Percentiles rank a stretch among this genome's conserved stretches.
phyloP scores from a whole-genome alignment of 805 yeast genomes.

The Candida hungchunana region DNA sequence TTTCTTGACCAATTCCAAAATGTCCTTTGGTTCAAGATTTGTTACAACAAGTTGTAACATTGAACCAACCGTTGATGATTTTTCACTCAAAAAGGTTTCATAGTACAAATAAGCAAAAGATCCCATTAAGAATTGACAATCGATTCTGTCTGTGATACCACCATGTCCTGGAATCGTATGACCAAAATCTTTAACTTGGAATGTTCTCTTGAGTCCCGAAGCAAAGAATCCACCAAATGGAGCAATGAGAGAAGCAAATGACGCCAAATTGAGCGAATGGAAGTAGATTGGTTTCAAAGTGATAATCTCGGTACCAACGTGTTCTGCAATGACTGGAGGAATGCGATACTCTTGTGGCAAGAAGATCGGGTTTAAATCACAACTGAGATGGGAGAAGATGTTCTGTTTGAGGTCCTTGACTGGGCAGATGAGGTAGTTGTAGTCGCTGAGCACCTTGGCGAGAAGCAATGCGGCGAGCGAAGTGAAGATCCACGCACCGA shows the following conservation, averaged over 20 bases:
- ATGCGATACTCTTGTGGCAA: constrained; percentile 71
- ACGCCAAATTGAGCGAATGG: constrained; percentile 81
- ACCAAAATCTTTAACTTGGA: constrained; percentile 95
- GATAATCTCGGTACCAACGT: constrained; percentile 43
- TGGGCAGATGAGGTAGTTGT: constrained; percentile 84
- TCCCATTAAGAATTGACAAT: constrained; percentile 98
- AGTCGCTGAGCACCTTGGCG: constrained; percentile 58
- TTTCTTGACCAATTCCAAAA: constrained; percentile 55
- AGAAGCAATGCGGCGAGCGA: constrained; percentile 66
- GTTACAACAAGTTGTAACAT: constrained; percentile 72
- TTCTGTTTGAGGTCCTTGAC: constrained; percentile 61
- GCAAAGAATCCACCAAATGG: constrained; percentile 99
- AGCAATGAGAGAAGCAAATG: constrained; percentile 94
- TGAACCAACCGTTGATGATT: constrained; percentile 67
- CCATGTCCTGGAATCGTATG: constrained; percentile 99
- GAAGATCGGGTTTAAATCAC: constrained; percentile 89
- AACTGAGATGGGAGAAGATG: constrained; percentile 57
- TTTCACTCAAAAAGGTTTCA: constrained; percentile 82
- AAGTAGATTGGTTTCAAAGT: constrained; percentile 82
- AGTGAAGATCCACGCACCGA: constrained; percentile 97
- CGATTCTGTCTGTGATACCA: constrained; percentile 95
- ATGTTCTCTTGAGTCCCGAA: constrained; percentile 93
- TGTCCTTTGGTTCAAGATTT: constrained; percentile 62
- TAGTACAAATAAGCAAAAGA: constrained; percentile 88
- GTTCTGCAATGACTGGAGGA: constrained; percentile 60